Evolutionary conservation across 495 filamentous ascomycete genomes (phyloP).

Genomic region (Parachaetomium inaequale): DNA sequence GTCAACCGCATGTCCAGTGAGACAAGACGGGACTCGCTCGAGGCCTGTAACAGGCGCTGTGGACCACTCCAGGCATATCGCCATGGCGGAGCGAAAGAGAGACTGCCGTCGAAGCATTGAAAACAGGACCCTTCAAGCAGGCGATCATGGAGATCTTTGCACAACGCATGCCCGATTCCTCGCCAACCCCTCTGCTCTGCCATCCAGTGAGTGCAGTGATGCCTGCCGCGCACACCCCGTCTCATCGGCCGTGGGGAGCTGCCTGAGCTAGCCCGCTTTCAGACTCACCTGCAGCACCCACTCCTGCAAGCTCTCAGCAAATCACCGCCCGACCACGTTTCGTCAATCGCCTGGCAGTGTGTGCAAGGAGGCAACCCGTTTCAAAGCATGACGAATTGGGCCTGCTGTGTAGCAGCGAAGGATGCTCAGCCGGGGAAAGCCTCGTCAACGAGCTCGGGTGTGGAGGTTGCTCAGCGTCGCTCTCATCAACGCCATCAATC

Average conservation of each 20-base stretch:
- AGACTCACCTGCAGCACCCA: conserved; percentile 27
- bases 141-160: conserved; percentile 32
- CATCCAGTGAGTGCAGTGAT: not conserved
- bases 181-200: conserved; percentile 12
- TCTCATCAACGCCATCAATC: not conserved
- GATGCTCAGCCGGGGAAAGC: not conserved
- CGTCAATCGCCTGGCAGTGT: conserved; percentile 15
- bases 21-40: not conserved
- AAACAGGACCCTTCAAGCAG: conserved; percentile 9
- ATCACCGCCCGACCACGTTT: conserved; percentile 24
- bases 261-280: conserved; percentile 26
- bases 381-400: conserved; percentile 10
- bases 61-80: conserved; percentile 5
- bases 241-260: conserved; percentile 22
- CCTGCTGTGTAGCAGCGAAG: not conserved
- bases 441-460: not conserved
- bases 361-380: conserved; percentile 15
- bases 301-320: conserved; percentile 19
- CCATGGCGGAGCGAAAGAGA: not conserved
- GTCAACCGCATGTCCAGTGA: not conserved
- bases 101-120: conserved; percentile 14
- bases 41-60: conserved; percentile 10
- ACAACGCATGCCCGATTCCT: conserved; percentile 6
- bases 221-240: conserved; percentile 21
- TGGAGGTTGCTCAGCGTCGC: not conserved